phyloP scores from a whole-genome alignment of 805 yeast genomes.

The Cyberlindnera mycetangii region DNA sequence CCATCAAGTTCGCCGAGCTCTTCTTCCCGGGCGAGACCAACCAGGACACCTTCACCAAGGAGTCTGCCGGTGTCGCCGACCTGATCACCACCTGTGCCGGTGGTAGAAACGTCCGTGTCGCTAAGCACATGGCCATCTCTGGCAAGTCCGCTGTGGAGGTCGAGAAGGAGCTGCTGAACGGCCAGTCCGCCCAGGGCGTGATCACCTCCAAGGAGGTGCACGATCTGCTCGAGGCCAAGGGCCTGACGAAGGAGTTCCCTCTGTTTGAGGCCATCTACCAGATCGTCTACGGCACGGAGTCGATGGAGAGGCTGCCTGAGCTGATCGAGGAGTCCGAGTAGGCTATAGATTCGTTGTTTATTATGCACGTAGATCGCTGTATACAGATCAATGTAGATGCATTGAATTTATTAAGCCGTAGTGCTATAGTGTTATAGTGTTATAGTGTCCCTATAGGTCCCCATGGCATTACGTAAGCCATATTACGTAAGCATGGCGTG shows the following conservation, averaged over 20 bases:
- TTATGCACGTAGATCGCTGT: no score
- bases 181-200: constrained; percentile 96
- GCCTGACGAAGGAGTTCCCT: constrained; percentile 64
- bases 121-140: constrained; percentile 77
- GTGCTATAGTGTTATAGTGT: no score
- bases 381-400: no score
- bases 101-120: constrained; percentile 94
- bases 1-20: constrained; percentile 76
- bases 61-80: constrained; percentile 97
- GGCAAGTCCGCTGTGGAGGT: constrained; percentile 76
- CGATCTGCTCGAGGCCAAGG: constrained; percentile 42
- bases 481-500: no score
- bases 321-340: constrained; percentile 48
- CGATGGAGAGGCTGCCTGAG: constrained; percentile 72
- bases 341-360: no score
- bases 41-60: constrained; percentile 78
- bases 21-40: constrained; percentile 58
- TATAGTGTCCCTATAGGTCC: no score
- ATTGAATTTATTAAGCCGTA: no score
- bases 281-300: constrained; percentile 71
- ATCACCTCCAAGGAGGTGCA: constrained; percentile 89
- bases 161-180: constrained; percentile 84
- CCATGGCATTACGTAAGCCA: no score
- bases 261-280: constrained; percentile 64
- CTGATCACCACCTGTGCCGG: constrained; percentile 96